These are phyloP conservation scores for Lasiodiplodia hormozganensis DNA, from an alignment of 2,329 filamentous ascomycete species.

Conservation along the genomic window DNA sequence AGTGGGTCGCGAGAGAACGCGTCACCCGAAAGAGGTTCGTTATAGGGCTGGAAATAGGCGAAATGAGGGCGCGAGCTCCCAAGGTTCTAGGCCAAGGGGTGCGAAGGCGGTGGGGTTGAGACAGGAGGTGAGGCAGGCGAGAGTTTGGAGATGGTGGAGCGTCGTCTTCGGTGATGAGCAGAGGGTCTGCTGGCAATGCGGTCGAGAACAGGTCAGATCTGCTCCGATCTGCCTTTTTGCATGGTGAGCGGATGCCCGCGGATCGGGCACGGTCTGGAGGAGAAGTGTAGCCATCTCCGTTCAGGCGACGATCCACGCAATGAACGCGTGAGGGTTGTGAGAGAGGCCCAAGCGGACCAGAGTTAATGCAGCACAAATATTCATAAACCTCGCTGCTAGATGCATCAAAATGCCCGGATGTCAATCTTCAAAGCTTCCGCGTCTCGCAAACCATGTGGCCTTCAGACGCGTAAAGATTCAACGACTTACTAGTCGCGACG, in stretches of 20 bases:
- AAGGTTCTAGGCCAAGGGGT: constrained; percentile 10
- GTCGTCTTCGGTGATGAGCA: constrained; percentile 1
- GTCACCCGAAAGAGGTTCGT: constrained; percentile 3
- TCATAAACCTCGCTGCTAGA: background rate
- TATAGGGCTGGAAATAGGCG: constrained; percentile 24
- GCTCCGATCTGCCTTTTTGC: background rate
- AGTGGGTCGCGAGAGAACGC: constrained; percentile 11
- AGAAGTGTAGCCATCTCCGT: background rate
- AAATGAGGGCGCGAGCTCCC: constrained; percentile 12
- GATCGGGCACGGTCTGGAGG: background rate
- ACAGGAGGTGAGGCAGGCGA: constrained; percentile 19
- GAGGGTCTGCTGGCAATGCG: constrained; percentile 7
- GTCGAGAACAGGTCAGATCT: background rate
- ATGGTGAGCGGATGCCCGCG: background rate
- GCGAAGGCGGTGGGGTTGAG: constrained; percentile 5
- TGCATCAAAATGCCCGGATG: background rate
- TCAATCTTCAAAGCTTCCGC: background rate
- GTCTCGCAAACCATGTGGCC: background rate
- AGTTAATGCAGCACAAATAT: background rate
- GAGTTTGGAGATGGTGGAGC: constrained; percentile 15
- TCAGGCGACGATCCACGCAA: background rate
- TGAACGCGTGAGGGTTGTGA: background rate
- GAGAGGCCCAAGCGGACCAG: background rate
- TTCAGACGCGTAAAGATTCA: background rate
- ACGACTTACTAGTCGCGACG: background rate